Base-by-base conservation (phyloP, 2,329 filamentous ascomycete genomes). In the Ustulina deusta region DNA sequence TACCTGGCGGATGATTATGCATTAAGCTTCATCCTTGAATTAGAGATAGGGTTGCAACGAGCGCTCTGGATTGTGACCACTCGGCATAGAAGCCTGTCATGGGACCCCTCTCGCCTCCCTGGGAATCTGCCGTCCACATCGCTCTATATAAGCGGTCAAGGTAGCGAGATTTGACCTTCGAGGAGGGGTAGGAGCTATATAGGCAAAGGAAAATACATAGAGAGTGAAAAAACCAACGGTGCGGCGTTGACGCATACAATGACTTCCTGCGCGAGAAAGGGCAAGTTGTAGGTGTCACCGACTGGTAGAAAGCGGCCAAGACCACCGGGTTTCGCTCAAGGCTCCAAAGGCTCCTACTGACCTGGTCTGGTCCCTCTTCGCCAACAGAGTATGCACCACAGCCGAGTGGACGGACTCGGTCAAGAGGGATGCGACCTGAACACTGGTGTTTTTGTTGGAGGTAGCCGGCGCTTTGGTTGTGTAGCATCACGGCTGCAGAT, bases 191-290 rank as follows among this genome's bases (percentile, higher is more conserved):
- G 15, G 44, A 27, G 22, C 27, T 11, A 15, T 10, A 17, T 15
- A 22, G 15, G 22, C 1, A 25, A 15, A 5, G 38, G 38, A n/a
- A 42, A 17, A 42, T 6, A 17, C 7, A 42, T n/a, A 17, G 15
- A 42, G 15, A 17, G 38, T 13, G 15, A 7, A 42, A 42, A 42
- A 42, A 17, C 51, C n/a, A 38, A 55, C 20, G 38, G 32, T 10
- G 51, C 51, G n/a, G 29, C 11, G 34, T 55, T 7, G 32, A 55
- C n/a, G 32, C 51, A 0, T 55, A 55, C 51, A 55, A 55, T 3
- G 51, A 55, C 51, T 55, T 55, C 51, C 51, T 55, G 15, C 51
- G 38, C 51, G 32, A 55, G 32, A 6, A n/a, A 55, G n/a, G 51
- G 51, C 51, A 55, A 55, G 32, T 6, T 55, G 20, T 55, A 55